Evolutionary conservation across 768 basidiomycete genomes (phyloP).

Genomic region (Suillus placidus): DNA sequence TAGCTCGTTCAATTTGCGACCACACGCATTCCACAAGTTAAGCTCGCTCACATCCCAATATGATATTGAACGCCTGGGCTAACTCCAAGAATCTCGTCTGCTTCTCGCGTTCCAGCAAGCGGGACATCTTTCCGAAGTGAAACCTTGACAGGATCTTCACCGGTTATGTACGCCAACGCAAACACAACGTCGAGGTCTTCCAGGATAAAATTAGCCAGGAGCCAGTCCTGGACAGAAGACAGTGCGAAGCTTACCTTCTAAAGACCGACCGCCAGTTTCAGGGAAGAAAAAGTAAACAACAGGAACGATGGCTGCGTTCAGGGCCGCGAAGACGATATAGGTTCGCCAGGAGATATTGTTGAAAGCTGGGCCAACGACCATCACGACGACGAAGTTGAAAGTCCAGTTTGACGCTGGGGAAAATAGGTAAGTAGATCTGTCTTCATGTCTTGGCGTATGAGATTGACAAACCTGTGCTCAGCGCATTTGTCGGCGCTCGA

Average conservation of each 20-base stretch:
- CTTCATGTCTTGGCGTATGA: not conserved
- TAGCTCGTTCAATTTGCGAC: not conserved
- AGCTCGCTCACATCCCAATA: not conserved
- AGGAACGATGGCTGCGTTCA: slow-evolving; percentile 13
- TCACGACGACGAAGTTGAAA: slow-evolving; percentile 19
- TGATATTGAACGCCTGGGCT: slow-evolving; percentile 1
- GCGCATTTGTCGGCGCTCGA: slow-evolving; percentile 35
- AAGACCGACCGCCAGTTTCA: slow-evolving; percentile 15
- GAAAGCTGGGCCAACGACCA: slow-evolving; percentile 18
- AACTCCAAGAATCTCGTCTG: slow-evolving; percentile 38
- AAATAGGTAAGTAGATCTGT: not conserved
- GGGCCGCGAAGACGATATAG: slow-evolving; percentile 14
- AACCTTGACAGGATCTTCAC: slow-evolving; percentile 36
- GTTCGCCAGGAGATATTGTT: slow-evolving; percentile 16
- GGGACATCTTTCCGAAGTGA: slow-evolving; percentile 39
- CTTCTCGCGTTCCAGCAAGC: slow-evolving; percentile 35
- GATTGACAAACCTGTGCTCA: slow-evolving; percentile 24
- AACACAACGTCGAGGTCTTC: slow-evolving; percentile 39
- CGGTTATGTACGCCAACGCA: slow-evolving; percentile 37
- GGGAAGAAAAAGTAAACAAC: slow-evolving; percentile 18
- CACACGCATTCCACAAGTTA: not conserved
- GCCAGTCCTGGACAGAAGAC: not conserved
- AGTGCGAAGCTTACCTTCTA: slow-evolving; percentile 10
- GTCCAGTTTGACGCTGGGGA: slow-evolving; percentile 17
- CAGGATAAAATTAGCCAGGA: not conserved